Evolutionary conservation across 1,139 yeast species (phyloP).

Genomic region (Pichia sp.): DNA sequence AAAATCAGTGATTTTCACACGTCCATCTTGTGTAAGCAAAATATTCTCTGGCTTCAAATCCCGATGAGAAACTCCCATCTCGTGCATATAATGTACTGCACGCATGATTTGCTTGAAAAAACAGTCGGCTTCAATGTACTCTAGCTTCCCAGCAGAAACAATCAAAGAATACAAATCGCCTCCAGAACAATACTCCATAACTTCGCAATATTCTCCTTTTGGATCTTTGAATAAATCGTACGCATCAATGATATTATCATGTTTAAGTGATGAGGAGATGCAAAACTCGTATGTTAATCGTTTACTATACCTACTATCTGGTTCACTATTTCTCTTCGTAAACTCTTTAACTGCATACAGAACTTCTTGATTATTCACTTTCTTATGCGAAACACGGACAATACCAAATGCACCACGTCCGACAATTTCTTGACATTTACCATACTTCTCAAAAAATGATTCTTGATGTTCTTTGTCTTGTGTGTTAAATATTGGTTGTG

Average conservation of each 20-base stretch:
- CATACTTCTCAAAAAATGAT: slow-evolving; percentile 62
- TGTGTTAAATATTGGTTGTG: slow-evolving; percentile 7
- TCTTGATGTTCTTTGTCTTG: slow-evolving; percentile 8
- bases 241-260: slow-evolving; percentile 76
- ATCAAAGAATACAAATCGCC: slow-evolving; percentile 89
- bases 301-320: slow-evolving; percentile 55
- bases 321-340: slow-evolving; percentile 50
- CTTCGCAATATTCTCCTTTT: slow-evolving; percentile 90
- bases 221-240: slow-evolving; percentile 84
- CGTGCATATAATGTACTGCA: slow-evolving; percentile 94
- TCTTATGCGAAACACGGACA: slow-evolving; percentile 64
- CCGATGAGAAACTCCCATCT: slow-evolving; percentile 94
- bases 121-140: slow-evolving; percentile 87
- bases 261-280: slow-evolving; percentile 74
- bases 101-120: slow-evolving; percentile 85
- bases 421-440: slow-evolving; percentile 70
- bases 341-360: slow-evolving; percentile 83
- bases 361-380: slow-evolving; percentile 35
- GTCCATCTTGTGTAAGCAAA: slow-evolving; percentile 71
- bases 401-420: slow-evolving; percentile 87
- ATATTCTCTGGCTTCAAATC: slow-evolving; percentile 94
- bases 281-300: slow-evolving; percentile 81
- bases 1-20: slow-evolving; percentile 85
- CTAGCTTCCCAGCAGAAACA: slow-evolving; percentile 76
- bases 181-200: slow-evolving; percentile 94